Percentiles rank a stretch among this genome's conserved stretches.
phyloP scores from a whole-genome alignment of 1,284 basidiomycete species.

The Trametes polyzona region DNA sequence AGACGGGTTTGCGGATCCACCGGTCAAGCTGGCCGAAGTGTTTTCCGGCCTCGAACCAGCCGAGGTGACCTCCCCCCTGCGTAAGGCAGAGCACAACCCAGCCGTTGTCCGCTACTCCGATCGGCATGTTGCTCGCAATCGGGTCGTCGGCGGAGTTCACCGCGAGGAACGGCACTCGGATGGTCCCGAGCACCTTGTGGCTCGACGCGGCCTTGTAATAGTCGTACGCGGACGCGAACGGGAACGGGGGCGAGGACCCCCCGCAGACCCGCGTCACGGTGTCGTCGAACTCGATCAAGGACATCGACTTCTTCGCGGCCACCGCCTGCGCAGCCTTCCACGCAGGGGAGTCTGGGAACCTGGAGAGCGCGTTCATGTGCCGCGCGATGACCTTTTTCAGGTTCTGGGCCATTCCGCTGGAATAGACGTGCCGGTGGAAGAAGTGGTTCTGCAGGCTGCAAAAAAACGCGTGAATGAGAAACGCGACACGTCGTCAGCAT shows the following conservation, averaged over 20 bases:
- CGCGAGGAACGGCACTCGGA: constrained; percentile 77
- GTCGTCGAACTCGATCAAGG: constrained; percentile 65
- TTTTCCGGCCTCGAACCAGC: constrained; percentile 82
- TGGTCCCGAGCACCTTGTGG: constrained; percentile 55
- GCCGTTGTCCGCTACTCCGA: constrained; percentile 59
- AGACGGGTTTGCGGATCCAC: constrained; percentile 74
- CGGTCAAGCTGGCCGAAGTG: constrained; percentile 51
- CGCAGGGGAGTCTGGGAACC: constrained; percentile 55
- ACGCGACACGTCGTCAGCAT: constrained; percentile 24
- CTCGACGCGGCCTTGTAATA: constrained; percentile 83
- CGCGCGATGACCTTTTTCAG: constrained; percentile 67
- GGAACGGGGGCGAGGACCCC: constrained; percentile 80
- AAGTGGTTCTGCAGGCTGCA: constrained; percentile 70
- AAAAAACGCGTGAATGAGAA: too few species aligned
- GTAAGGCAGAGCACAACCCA: constrained; percentile 80
- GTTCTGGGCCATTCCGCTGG: constrained; percentile 83
- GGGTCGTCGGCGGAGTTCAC: constrained; percentile 95
- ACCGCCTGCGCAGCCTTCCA: constrained; percentile 51
- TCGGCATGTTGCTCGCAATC: constrained; percentile 69
- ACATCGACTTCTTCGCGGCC: constrained; percentile 53
- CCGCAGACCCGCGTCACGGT: constrained; percentile 77
- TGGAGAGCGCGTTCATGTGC: constrained; percentile 56
- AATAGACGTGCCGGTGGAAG: constrained; percentile 77
- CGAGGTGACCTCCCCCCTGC: constrained; percentile 87
- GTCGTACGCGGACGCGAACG: constrained; percentile 73